Percentiles rank a stretch among this genome's conserved stretches.
These are phyloP conservation scores for Begonia masoniana DNA, from an alignment of 306 rosid genomes.

Conservation along the genomic window DNA sequence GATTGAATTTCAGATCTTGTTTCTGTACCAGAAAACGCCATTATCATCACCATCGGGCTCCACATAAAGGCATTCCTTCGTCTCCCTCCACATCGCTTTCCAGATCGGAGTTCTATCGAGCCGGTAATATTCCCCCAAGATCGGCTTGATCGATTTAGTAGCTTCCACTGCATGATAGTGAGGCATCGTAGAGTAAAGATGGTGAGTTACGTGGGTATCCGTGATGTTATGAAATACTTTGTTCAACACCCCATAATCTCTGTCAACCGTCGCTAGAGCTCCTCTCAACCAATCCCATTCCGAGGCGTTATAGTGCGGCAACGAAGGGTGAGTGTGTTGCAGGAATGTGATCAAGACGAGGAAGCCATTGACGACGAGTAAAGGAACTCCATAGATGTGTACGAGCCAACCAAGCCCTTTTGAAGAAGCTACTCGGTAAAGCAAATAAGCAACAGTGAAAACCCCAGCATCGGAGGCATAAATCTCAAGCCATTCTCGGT, in stretches of 20 bases:
- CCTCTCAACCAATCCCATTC: slow-evolving; percentile 90
- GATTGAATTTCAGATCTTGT: slow-evolving; percentile 24
- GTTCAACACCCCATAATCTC: slow-evolving; percentile 57
- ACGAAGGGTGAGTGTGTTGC: slow-evolving; percentile 64
- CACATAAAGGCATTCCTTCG: slow-evolving; percentile 62
- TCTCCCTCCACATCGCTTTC: slow-evolving; percentile 80
- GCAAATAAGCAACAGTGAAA: slow-evolving; percentile 13
- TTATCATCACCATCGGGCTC: slow-evolving; percentile 28
- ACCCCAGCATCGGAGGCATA: slow-evolving; percentile 36
- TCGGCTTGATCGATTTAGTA: slow-evolving; percentile 42
- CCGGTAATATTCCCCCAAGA: slow-evolving; percentile 38
- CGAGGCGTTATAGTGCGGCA: slow-evolving; percentile 58
- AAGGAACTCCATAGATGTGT: slow-evolving; percentile 44
- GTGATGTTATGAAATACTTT: slow-evolving; percentile 61
- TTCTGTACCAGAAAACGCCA: slow-evolving; percentile 59
- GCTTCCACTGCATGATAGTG: slow-evolving; percentile 82
- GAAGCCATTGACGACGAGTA: slow-evolving; percentile 52
- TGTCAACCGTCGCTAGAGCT: slow-evolving; percentile 60
- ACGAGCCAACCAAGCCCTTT: slow-evolving; percentile 44
- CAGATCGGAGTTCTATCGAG: slow-evolving; percentile 49
- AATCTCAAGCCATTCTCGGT: slow-evolving; percentile 30
- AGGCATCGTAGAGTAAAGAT: slow-evolving; percentile 66
- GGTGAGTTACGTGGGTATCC: slow-evolving; percentile 62
- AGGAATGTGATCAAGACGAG: slow-evolving; percentile 55
- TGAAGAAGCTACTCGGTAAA: slow-evolving; percentile 17